Percentiles rank a stretch among this genome's conserved stretches.
These are phyloP conservation scores for Trichophyton simii DNA, from an alignment of 2,329 filamentous ascomycete species.

Conservation along the genomic window DNA sequence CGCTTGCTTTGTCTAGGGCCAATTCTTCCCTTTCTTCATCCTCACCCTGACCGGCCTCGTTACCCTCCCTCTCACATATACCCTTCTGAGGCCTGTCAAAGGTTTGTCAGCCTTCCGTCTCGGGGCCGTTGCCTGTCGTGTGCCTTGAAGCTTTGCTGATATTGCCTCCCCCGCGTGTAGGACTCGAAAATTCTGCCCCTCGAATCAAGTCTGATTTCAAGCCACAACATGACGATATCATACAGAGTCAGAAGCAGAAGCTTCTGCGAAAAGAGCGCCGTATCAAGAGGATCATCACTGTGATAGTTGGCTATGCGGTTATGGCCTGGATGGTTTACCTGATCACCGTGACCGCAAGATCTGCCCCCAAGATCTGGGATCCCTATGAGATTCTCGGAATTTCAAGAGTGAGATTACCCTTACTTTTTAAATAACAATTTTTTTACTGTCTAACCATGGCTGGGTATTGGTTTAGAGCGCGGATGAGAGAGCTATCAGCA, in stretches of 20 bases:
- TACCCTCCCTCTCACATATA: constrained; percentile 82
- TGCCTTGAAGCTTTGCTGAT: not conserved
- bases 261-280: constrained; percentile 84
- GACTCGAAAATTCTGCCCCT: constrained; percentile 67
- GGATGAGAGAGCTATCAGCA: constrained; percentile 83
- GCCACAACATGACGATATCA: constrained; percentile 69
- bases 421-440: not conserved
- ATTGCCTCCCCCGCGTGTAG: constrained; percentile 24
- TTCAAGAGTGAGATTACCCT: constrained; percentile 50
- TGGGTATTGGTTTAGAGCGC: constrained; percentile 46
- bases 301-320: constrained; percentile 62
- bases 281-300: constrained; percentile 69
- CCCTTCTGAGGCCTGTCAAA: constrained; percentile 66
- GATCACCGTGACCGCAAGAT: constrained; percentile 63
- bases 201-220: constrained; percentile 72
- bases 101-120: constrained; percentile 28
- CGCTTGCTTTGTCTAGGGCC: constrained; percentile 40
- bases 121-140: constrained; percentile 1
- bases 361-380: constrained; percentile 74
- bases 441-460: not conserved
- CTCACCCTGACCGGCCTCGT: constrained; percentile 78
- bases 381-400: constrained; percentile 90
- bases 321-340: constrained; percentile 90
- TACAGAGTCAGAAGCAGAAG: constrained; percentile 68
- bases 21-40: constrained; percentile 99